Base-by-base conservation (phyloP, 129 eudicot species). In the Flaveria sonorensis region DNA sequence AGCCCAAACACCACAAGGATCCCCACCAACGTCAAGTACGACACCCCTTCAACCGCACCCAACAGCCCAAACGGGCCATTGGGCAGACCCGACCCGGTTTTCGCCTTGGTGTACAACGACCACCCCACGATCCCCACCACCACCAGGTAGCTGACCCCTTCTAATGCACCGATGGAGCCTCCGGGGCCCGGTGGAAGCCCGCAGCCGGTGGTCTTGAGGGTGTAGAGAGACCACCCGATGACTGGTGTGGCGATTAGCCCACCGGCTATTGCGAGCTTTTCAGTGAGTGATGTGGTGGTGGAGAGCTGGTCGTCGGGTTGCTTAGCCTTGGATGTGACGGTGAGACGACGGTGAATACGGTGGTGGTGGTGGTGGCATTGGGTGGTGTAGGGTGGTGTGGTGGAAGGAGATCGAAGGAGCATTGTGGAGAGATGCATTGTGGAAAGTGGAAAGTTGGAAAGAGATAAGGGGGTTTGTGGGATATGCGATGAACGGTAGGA, bases 101-200 rank as follows among this genome's bases (percentile, higher is more conserved):
- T 95, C 55, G 86, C 70, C 77, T 95, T 95, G 60, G 97, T 91
- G 71, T 95, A 95, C 63, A 91, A 68, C 4, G 99, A 95, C 99
- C 97, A 95, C 36, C 84, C 96, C 72, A 95, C 90, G 12, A 95
- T 89, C 15, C 92, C 99, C 69, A 83, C 88, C 52, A 91, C 92
- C 45, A 47, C 92, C 18, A 95, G 65, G 87, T 95, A 95, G 81
- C 99, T 89, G 0, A 94, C 89, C 1, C 99, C 99, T 81, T 94
- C 99, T 3, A 95, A 76, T 19, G 96, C 97, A 8, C 99, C 99
- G 0, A 94, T 84, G 6, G 99, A 87, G 3, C 97, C 99, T 0
- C 85, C 97, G 6, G 99, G 99, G 2, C 97, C 99, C 0, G 99
- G 99, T 1, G 97, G 99, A 11, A 94, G 89, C 47, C 99, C 97